Evolutionary conservation across 768 basidiomycete genomes (phyloP).

Genomic region (Tricholoma sp.): DNA sequence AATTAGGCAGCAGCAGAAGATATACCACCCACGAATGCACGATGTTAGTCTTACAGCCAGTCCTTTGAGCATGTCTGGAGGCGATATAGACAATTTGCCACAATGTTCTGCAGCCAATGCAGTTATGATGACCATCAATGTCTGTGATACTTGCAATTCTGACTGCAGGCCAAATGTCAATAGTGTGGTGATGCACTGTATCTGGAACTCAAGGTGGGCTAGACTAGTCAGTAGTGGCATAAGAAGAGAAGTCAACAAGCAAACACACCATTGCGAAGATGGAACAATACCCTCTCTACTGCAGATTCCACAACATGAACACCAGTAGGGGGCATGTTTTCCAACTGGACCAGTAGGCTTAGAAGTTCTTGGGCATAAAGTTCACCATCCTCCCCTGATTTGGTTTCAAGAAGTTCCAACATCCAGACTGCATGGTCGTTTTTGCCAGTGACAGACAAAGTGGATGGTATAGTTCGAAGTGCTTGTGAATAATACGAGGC

Average conservation of each 20-base stretch:
- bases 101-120: conserved; percentile 65
- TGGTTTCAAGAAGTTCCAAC: conserved; percentile 49
- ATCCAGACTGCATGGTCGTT: conserved; percentile 42
- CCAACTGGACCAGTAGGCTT: conserved; percentile 35
- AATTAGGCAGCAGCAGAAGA: not conserved
- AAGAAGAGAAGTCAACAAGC: not conserved
- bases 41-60: conserved; percentile 34
- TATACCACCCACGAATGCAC: conserved; percentile 36
- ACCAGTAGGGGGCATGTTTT: conserved; percentile 25
- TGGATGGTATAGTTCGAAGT: conserved; percentile 31
- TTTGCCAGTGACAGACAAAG: conserved; percentile 28
- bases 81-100: conserved; percentile 43
- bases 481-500: conserved; percentile 47
- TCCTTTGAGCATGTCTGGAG: conserved; percentile 42
- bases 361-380: conserved; percentile 49
- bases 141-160: conserved; percentile 40
- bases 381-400: conserved; percentile 47
- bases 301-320: conserved; percentile 47
- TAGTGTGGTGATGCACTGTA: conserved; percentile 39
- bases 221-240: not conserved
- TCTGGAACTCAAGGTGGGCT: conserved; percentile 38
- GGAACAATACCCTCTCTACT: conserved; percentile 50
- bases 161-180: conserved; percentile 40
- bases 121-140: conserved; percentile 59
- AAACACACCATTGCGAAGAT: conserved; percentile 44